Conservation (phyloP, 495 filamentous ascomycete species). For the Talaromyces ruber region DNA sequence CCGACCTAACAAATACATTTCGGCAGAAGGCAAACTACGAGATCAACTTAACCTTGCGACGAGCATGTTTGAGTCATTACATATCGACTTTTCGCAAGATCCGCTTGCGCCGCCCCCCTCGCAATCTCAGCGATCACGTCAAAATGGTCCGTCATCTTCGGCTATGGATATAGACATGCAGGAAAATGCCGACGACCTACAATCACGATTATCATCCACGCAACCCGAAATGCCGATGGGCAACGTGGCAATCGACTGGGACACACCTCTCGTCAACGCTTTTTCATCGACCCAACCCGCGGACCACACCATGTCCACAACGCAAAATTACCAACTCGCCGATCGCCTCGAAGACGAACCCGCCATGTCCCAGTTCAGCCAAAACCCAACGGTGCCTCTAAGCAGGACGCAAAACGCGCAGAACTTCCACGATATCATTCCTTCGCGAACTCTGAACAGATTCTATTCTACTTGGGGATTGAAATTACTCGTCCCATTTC, state of each 20-base stretch:
- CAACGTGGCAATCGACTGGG: slow-evolving; percentile 72
- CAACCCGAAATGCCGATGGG: slow-evolving; percentile 69
- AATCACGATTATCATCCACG: slow-evolving; percentile 53
- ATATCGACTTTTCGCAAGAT: slow-evolving; percentile 75
- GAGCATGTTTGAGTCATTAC: slow-evolving; percentile 85
- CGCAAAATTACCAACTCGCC: slow-evolving; percentile 30
- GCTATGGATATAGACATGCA: slow-evolving; percentile 47
- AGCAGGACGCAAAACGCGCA: slow-evolving; percentile 79
- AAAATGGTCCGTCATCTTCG: slow-evolving; percentile 13
- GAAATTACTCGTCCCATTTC: slow-evolving; percentile 66
- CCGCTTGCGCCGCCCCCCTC: slow-evolving; percentile 36
- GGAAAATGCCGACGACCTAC: slow-evolving; percentile 26
- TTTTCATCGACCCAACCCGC: slow-evolving; percentile 46
- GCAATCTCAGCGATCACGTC: slow-evolving; percentile 23
- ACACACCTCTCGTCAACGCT: slow-evolving; percentile 40
- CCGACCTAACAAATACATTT: slow-evolving; percentile 67
- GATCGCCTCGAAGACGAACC: slow-evolving; percentile 77
- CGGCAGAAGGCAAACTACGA: slow-evolving; percentile 60
- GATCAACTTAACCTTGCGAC: slow-evolving; percentile 81
- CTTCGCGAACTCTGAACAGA: slow-evolving; percentile 71
- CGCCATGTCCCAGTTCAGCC: slow-evolving; percentile 84
- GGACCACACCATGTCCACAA: slow-evolving; percentile 15
- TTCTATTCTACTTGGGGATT: slow-evolving; percentile 82
- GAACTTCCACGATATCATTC: slow-evolving; percentile 80
- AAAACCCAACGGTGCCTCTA: slow-evolving; percentile 68